Percentiles rank a stretch among this genome's conserved stretches.
Evolutionary conservation across 306 rosid species (phyloP).

Genomic region (Myrica gale): DNA sequence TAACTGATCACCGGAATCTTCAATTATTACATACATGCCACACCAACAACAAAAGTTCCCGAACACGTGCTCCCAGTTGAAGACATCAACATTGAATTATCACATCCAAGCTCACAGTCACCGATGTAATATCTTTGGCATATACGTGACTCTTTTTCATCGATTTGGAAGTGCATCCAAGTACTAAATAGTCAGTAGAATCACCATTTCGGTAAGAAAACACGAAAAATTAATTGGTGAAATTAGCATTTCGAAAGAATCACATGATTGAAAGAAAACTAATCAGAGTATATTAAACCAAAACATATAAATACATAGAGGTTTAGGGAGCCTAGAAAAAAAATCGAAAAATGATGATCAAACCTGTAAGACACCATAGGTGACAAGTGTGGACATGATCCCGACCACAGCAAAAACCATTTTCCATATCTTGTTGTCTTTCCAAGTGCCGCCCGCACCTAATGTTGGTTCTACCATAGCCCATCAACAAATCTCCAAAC

Average conservation of each 20-base stretch:
- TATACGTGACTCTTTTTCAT: neutral
- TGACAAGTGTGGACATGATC: slow-evolving; percentile 89
- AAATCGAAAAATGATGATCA: neutral
- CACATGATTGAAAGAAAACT: neutral
- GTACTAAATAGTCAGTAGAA: neutral
- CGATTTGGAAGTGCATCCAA: neutral
- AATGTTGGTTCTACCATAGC: slow-evolving; percentile 62
- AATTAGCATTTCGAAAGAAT: no score
- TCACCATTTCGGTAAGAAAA: slow-evolving; percentile 10
- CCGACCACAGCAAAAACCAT: slow-evolving; percentile 71
- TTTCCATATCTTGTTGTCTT: slow-evolving; percentile 56
- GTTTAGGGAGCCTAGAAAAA: neutral
- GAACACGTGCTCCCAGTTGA: no score
- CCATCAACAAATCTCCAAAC: neutral
- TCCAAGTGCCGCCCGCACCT: slow-evolving; percentile 17
- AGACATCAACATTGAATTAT: no score
- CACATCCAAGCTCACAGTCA: no score
- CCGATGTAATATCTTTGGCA: no score
- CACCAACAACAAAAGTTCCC: no score
- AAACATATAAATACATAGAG: neutral
- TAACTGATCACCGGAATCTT: neutral
- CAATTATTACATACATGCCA: no score
- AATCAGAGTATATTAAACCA: neutral
- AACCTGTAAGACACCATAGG: slow-evolving; percentile 95
- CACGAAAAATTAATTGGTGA: neutral